Evolutionary conservation across 108 stramenopile species (phyloP).

Genomic region (Epithemia pelagica): DNA sequence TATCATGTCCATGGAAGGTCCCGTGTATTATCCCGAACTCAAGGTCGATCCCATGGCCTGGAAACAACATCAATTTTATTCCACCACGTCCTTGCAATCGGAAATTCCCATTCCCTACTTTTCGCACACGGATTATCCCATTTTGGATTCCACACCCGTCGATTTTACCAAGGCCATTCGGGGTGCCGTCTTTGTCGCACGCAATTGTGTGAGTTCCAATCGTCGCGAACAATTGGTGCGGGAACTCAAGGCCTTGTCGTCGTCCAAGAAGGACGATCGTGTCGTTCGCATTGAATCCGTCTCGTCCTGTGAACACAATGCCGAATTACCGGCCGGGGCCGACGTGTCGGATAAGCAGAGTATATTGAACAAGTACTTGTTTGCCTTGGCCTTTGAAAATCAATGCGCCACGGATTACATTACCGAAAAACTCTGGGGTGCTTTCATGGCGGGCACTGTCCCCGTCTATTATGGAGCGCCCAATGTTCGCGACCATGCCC

Average conservation of each 20-base stretch:
- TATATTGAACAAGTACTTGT: constrained; percentile 39
- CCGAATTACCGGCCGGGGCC: constrained; percentile 35
- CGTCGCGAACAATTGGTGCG: constrained; percentile 48
- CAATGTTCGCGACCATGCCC: constrained; percentile 60
- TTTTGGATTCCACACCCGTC: constrained; percentile 12
- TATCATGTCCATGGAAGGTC: constrained; percentile 26
- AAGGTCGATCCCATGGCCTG: constrained; percentile 12
- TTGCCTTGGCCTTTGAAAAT: constrained; percentile 59
- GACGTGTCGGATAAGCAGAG: constrained; percentile 31
- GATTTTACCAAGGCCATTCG: constrained; percentile 43
- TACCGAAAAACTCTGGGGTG: constrained; percentile 70
- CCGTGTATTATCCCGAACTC: constrained; percentile 26
- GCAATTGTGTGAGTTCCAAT: constrained; percentile 47
- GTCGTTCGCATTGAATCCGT: constrained; percentile 52
- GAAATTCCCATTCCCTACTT: constrained; percentile 63
- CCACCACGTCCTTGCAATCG: constrained; percentile 62
- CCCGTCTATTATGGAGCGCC: constrained; percentile 67
- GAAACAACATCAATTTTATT: constrained; percentile 35
- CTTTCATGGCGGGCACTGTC: constrained; percentile 45
- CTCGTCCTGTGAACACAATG: constrained; percentile 50
- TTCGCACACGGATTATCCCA: constrained; percentile 43
- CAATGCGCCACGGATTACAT: constrained; percentile 43
- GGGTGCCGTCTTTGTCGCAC: constrained; percentile 60
- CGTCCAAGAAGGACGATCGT: constrained; percentile 3
- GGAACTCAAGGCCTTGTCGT: constrained; percentile 13